Evolutionary conservation across 2,329 filamentous ascomycete genomes (phyloP).

Genomic region (Calonectria hongkongensis): DNA sequence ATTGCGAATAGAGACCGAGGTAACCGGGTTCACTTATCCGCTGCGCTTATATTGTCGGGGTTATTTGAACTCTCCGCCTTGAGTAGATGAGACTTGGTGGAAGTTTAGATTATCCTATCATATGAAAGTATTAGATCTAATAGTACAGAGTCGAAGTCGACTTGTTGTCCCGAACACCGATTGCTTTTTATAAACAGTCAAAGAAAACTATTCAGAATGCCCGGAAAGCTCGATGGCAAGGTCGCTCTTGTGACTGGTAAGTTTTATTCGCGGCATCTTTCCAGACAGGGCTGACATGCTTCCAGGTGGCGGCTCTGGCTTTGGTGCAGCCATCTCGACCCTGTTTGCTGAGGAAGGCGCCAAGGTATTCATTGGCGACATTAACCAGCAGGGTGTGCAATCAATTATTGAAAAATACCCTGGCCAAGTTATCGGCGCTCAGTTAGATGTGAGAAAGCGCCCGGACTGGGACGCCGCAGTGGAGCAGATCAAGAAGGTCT

Average conservation of each 20-base stretch:
- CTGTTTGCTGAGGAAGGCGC: conserved; percentile 6
- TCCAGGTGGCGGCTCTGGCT: conserved; percentile 9
- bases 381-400: conserved; percentile 11
- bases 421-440: background rate
- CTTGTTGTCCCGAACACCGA: no score
- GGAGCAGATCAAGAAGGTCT: background rate
- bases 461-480: background rate
- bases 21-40: conserved; percentile 16
- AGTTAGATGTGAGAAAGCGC: conserved; percentile 4
- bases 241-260: conserved; percentile 6
- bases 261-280: no score
- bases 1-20: background rate
- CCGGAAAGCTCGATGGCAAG: conserved; percentile 13
- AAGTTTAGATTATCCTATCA: background rate
- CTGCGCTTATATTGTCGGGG: background rate
- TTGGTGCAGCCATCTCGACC: conserved; percentile 12
- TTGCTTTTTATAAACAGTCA: no score
- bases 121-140: background rate
- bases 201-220: background rate
- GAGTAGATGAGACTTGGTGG: no score
- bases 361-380: conserved; percentile 19
- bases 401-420: conserved; percentile 4
- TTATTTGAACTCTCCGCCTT: background rate
- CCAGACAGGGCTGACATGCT: background rate
- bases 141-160: no score